Evolutionary conservation across 345 rosid species (phyloP).

Genomic region (Salix koriyanagi): DNA sequence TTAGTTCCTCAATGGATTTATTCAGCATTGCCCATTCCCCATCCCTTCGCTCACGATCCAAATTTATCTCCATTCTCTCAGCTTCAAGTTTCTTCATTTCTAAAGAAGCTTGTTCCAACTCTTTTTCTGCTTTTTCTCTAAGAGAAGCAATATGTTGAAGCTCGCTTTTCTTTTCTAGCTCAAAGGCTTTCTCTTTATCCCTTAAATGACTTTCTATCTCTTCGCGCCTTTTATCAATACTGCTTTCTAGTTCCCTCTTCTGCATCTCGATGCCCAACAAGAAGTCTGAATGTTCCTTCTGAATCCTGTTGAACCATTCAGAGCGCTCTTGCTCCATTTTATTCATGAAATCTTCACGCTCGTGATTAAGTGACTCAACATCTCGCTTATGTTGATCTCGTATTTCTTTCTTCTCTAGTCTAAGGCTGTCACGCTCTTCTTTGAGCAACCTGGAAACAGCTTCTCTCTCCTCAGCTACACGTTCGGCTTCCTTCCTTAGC

Average conservation of each 20-base stretch:
- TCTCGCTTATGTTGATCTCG: conserved; percentile 59
- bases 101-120: conserved; percentile 58
- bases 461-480: conserved; percentile 55
- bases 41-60: conserved; percentile 78
- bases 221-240: conserved; percentile 69
- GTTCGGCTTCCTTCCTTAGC: conserved; percentile 53
- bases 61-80: conserved; percentile 68
- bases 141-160: conserved; percentile 54
- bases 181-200: conserved; percentile 78
- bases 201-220: conserved; percentile 65
- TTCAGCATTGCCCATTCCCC: conserved; percentile 75
- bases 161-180: conserved; percentile 68
- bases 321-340: conserved; percentile 73
- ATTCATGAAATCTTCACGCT: conserved; percentile 82
- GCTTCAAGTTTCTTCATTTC: conserved; percentile 78
- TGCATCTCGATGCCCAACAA: conserved; percentile 76
- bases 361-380: conserved; percentile 58
- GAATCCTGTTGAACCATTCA: conserved; percentile 81
- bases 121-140: conserved; percentile 61
- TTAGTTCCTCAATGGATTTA: conserved; percentile 73
- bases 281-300: conserved; percentile 76
- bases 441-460: conserved; percentile 61
- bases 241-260: conserved; percentile 72
- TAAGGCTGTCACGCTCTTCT: conserved; percentile 74
- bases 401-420: conserved; percentile 63